Evolutionary conservation across 2,329 filamentous ascomycete genomes (phyloP).

Genomic region (Hyphodiscus sp.): DNA sequence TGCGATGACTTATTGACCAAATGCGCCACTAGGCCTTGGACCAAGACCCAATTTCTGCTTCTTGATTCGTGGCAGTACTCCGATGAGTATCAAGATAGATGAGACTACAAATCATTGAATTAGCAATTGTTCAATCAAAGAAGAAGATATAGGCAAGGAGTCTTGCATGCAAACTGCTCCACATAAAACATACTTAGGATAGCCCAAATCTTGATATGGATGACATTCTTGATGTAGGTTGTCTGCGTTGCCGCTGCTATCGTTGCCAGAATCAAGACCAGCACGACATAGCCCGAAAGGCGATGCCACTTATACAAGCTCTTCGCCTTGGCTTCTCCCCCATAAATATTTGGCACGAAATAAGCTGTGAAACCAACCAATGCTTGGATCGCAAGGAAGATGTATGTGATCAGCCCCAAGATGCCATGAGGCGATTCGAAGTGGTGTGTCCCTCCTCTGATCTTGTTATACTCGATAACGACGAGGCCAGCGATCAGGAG

Average conservation of each 20-base stretch:
- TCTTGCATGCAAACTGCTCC: background rate
- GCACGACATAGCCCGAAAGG: constrained; percentile 64
- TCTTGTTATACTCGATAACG: constrained; percentile 81
- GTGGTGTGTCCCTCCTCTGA: constrained; percentile 57
- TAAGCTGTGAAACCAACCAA: constrained; percentile 78
- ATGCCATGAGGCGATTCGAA: constrained; percentile 78
- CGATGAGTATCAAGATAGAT: constrained; percentile 58
- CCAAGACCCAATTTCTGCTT: constrained; percentile 65
- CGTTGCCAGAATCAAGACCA: constrained; percentile 66
- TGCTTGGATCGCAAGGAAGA: constrained; percentile 65
- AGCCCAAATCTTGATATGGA: constrained; percentile 72
- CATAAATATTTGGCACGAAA: constrained; percentile 67
- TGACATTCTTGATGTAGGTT: constrained; percentile 59
- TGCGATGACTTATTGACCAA: background rate
- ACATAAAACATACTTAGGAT: constrained; percentile 39
- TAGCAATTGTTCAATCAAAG: background rate
- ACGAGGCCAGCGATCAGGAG: constrained; percentile 54
- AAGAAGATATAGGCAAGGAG: background rate
- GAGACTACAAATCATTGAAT: constrained; percentile 36
- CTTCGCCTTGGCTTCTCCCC: constrained; percentile 73
- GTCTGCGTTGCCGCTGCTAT: constrained; percentile 72
- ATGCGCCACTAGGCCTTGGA: background rate
- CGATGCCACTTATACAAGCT: constrained; percentile 87
- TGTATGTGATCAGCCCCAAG: constrained; percentile 70
- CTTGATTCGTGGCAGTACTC: constrained; percentile 73